Conservation (phyloP, 306 rosid species). For the Luffa aegyptiaca region DNA sequence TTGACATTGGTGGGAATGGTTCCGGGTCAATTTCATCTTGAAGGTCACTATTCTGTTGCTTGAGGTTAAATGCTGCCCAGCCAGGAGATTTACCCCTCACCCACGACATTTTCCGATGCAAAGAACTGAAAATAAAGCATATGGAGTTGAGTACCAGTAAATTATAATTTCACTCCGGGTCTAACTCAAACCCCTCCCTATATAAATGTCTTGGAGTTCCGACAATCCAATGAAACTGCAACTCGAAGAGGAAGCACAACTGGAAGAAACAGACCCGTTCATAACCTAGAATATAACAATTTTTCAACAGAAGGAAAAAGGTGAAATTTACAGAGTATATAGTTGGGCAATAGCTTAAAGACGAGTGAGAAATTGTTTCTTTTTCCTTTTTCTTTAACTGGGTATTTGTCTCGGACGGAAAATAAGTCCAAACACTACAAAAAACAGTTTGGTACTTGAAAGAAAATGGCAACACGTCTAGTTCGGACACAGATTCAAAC, state of each 20-base stretch:
- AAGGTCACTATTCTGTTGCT: constrained; percentile 37
- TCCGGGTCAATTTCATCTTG: constrained; percentile 32
- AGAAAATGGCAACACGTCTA: neutral
- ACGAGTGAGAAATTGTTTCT: neutral
- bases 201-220: neutral
- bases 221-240: neutral
- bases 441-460: neutral
- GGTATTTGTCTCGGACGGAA: neutral
- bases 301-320: neutral
- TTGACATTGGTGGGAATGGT: constrained; percentile 53
- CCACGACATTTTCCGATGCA: constrained; percentile 35
- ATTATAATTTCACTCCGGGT: neutral
- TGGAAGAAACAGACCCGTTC: neutral
- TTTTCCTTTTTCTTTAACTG: neutral
- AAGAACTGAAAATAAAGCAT: constrained; percentile 7
- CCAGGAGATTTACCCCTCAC: constrained; percentile 51
- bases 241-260: neutral
- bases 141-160: constrained; percentile 3
- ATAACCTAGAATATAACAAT: neutral
- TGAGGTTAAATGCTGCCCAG: constrained; percentile 72
- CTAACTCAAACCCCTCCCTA: constrained; percentile 3
- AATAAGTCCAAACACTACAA: neutral
- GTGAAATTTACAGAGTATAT: neutral
- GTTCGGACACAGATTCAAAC: neutral
- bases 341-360: neutral